Conservation (phyloP, 768 basidiomycete genomes). For the Rossbeevera mucosa region DNA sequence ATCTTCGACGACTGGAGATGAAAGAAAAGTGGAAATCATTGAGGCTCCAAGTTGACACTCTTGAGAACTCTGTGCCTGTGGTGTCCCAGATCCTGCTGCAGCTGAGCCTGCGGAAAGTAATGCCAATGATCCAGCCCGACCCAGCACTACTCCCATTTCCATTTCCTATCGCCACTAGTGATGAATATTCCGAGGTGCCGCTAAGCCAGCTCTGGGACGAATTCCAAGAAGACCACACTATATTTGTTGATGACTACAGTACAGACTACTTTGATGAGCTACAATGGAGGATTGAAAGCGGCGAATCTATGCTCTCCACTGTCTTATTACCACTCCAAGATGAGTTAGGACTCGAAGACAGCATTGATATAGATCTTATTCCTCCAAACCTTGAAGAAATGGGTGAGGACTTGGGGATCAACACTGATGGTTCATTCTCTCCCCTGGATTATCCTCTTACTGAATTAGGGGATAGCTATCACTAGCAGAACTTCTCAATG, state of each 20-base stretch:
- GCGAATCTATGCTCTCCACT: slow-evolving; percentile 1
- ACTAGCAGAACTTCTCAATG: background rate
- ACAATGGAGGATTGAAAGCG: background rate
- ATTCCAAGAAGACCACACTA: slow-evolving; percentile 1
- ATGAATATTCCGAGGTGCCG: background rate
- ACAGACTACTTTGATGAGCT: slow-evolving; percentile 13
- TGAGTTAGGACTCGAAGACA: slow-evolving; percentile 5
- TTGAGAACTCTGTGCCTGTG: too few species aligned
- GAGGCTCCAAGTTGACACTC: too few species aligned
- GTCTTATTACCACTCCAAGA: slow-evolving; percentile 4
- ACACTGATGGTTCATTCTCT: background rate
- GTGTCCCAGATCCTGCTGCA: too few species aligned
- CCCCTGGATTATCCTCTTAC: background rate
- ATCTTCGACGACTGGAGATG: background rate
- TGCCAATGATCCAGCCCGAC: too few species aligned
- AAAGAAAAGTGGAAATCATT: too few species aligned
- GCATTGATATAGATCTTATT: background rate
- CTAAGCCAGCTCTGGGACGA: slow-evolving; percentile 7
- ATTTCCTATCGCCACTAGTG: too few species aligned
- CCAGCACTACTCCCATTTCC: too few species aligned
- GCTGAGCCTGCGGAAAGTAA: too few species aligned
- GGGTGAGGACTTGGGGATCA: slow-evolving; percentile 1
- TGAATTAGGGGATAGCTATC: background rate
- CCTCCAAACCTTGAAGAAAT: background rate
- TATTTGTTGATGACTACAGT: slow-evolving; percentile 1